These are phyloP conservation scores for Pisolithus albus DNA, from an alignment of 768 basidiomycete species.

Conservation along the genomic window DNA sequence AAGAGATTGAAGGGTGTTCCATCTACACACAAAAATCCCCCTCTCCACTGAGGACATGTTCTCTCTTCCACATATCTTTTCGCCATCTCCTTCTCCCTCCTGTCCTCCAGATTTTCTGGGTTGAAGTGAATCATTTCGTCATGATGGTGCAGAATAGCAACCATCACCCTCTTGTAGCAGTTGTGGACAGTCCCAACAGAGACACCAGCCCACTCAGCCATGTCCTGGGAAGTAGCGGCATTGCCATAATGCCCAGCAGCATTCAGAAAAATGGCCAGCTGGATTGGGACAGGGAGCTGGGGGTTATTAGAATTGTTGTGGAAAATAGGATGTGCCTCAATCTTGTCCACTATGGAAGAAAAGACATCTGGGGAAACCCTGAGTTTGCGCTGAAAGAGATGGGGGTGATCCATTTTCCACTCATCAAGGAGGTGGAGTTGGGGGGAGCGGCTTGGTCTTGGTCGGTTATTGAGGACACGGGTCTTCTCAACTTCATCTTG, in stretches of 20 bases:
- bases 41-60: neutral
- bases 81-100: conserved; percentile 2
- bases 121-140: conserved; percentile 1
- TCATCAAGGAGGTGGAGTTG: too few species aligned
- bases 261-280: conserved; percentile 2
- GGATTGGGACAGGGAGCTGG: too few species aligned
- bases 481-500: too few species aligned
- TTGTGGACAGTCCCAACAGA: conserved; percentile 4
- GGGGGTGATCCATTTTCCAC: too few species aligned
- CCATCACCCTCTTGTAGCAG: conserved; percentile 3
- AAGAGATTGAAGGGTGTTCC: neutral
- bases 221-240: neutral
- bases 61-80: neutral
- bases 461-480: too few species aligned
- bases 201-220: conserved; percentile 2
- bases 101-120: neutral
- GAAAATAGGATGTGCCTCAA: too few species aligned
- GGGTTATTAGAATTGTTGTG: too few species aligned
- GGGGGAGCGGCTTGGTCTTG: too few species aligned
- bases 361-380: too few species aligned
- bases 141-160: conserved; percentile 1
- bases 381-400: too few species aligned
- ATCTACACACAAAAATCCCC: conserved; percentile 5
- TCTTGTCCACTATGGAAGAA: too few species aligned
- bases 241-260: conserved; percentile 2